These are phyloP conservation scores for Malus hybrid DNA, from an alignment of 331 rosid genomes.

Conservation along the genomic window DNA sequence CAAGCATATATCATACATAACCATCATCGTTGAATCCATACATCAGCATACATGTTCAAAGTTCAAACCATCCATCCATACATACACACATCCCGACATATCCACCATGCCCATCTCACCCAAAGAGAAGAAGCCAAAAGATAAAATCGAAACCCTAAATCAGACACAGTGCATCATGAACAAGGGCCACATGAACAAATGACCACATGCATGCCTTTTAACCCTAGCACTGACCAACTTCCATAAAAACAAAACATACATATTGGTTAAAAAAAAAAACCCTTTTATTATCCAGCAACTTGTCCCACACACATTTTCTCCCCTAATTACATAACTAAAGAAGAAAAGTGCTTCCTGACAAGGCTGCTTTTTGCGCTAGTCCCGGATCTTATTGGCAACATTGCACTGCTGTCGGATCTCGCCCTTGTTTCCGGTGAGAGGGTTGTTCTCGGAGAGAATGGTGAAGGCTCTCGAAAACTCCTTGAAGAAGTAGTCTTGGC, in stretches of 20 bases:
- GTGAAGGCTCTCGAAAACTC: constrained; percentile 75
- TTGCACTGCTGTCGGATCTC: constrained; percentile 92
- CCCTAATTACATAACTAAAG: constrained; percentile 8
- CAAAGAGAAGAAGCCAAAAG: background rate
- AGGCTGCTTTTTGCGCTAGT: constrained; percentile 18
- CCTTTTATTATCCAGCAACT: constrained; percentile 23
- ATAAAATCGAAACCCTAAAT: constrained; percentile 3
- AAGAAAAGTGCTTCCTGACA: background rate
- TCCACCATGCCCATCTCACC: background rate
- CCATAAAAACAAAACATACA: constrained; percentile 1
- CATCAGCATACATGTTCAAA: constrained; percentile 12
- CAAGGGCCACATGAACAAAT: background rate
- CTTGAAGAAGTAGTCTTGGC: constrained; percentile 83
- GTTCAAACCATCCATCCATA: constrained; percentile 15
- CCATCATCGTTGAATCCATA: constrained; percentile 10
- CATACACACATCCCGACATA: constrained; percentile 9
- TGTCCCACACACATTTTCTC: constrained; percentile 16
- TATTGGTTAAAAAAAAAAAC: background rate
- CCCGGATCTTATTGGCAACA: constrained; percentile 66
- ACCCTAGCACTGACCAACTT: background rate
- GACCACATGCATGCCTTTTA: background rate
- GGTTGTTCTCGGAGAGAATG: constrained; percentile 85
- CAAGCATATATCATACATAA: background rate
- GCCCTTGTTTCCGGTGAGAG: constrained; percentile 86
- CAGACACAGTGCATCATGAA: constrained; percentile 2